A percentile compares a stretch with the other conserved stretches of the same genome.
Conservation (phyloP, 2,329 filamentous ascomycete genomes). For the Xylariaceae sp. region DNA sequence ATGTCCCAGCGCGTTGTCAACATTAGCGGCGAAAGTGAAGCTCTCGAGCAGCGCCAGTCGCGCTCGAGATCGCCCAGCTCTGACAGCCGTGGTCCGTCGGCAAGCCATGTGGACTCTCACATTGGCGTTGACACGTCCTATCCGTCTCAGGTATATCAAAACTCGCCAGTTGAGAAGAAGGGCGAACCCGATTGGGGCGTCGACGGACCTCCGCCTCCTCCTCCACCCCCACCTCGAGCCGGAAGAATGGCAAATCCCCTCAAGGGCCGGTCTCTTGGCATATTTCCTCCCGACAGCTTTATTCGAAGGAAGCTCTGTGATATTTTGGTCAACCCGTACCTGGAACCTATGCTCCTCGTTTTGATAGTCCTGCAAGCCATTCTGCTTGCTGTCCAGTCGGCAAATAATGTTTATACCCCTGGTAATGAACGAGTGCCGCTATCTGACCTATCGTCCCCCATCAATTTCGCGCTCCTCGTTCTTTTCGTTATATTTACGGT, state of each 20-base stretch:
- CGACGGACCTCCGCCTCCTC: conserved; percentile 29
- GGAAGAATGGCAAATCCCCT: conserved; percentile 64
- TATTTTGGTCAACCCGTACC: conserved; percentile 76
- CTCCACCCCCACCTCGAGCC: conserved; percentile 27
- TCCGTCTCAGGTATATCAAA: conserved; percentile 42
- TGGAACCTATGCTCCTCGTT: conserved; percentile 79
- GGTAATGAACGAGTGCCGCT: conserved; percentile 53
- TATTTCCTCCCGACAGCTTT: conserved; percentile 74
- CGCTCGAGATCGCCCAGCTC: conserved; percentile 52
- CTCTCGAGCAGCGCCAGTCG: conserved; percentile 66
- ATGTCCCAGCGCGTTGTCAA: conserved; percentile 99
- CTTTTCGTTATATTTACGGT: conserved; percentile 88
- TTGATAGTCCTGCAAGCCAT: conserved; percentile 86
- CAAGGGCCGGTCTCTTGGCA: conserved; percentile 76
- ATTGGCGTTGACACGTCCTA: conserved; percentile 48
- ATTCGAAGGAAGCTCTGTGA: conserved; percentile 73
- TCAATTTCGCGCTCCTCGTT: conserved; percentile 74
- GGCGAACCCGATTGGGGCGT: conserved; percentile 31
- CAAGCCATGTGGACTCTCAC: conserved; percentile 39
- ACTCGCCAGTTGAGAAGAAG: conserved; percentile 43
- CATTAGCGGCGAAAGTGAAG: conserved; percentile 85
- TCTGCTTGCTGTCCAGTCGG: conserved; percentile 79
- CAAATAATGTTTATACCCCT: conserved; percentile 60
- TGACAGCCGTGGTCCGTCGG: conserved; percentile 45
- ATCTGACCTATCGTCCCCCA: conserved; percentile 60